Conservation (phyloP, 2,329 filamentous ascomycete species). For the Cercospora citrullina region DNA sequence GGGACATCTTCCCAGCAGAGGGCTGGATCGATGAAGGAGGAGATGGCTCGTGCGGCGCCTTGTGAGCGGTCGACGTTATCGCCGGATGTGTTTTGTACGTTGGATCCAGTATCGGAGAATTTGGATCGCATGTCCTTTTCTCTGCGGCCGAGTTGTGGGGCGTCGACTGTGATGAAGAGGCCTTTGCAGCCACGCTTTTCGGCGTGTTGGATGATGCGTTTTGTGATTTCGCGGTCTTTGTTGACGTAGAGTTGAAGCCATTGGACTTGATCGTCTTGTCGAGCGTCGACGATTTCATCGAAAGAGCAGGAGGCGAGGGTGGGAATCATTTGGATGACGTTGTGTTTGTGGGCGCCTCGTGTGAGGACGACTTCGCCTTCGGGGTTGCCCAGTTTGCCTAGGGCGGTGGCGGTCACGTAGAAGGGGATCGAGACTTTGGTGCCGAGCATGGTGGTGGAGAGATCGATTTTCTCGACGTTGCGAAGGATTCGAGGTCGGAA, state of each 20-base stretch:
- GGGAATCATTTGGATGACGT: constrained; percentile 97
- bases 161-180: constrained; percentile 97
- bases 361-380: constrained; percentile 94
- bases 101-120: constrained; percentile 69
- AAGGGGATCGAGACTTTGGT: constrained; percentile 82
- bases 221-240: constrained; percentile 88
- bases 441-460: constrained; percentile 90
- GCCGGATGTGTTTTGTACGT: constrained; percentile 70
- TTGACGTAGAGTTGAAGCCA: constrained; percentile 92
- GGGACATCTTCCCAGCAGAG: constrained; percentile 84
- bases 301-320: constrained; percentile 96
- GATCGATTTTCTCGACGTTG: constrained; percentile 84
- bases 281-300: constrained; percentile 92
- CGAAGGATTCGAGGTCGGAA: constrained; percentile 88
- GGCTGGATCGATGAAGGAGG: constrained; percentile 92
- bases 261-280: constrained; percentile 76
- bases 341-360: constrained; percentile 76
- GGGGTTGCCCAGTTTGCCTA: constrained; percentile 90
- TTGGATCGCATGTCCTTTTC: constrained; percentile 98
- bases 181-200: constrained; percentile 90
- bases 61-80: constrained; percentile 79
- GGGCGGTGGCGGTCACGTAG: constrained; percentile 93
- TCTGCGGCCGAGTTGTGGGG: constrained; percentile 87
- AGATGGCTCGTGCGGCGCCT: constrained; percentile 92
- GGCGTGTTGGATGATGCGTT: constrained; percentile 86